phyloP scores from a whole-genome alignment of 1,139 yeast genomes.

The Sugiyamaella neomexicana region DNA sequence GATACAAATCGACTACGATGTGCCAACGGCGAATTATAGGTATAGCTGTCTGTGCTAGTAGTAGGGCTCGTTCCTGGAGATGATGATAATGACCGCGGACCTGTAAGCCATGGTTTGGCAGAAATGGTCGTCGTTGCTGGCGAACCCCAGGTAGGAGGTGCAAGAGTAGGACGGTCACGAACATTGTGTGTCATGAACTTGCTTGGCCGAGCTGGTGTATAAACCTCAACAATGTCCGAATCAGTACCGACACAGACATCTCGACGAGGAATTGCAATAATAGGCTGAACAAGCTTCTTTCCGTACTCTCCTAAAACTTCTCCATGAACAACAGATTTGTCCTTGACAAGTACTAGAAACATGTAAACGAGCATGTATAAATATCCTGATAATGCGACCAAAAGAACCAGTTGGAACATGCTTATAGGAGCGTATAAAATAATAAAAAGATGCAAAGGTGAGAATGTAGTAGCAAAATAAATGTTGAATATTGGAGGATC shows the following conservation, averaged over 20 bases:
- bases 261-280: conserved; percentile 52
- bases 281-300: conserved; percentile 64
- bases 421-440: conserved; percentile 47
- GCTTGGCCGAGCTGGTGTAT: conserved; percentile 43
- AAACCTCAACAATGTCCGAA: conserved; percentile 42
- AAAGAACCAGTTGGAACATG: conserved; percentile 39
- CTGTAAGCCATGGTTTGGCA: conserved; percentile 5
- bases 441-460: conserved; percentile 55
- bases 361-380: conserved; percentile 46
- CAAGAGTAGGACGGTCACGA: conserved; percentile 35
- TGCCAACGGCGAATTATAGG: conserved; percentile 9
- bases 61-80: neutral
- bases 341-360: conserved; percentile 53
- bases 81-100: neutral
- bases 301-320: conserved; percentile 68
- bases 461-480: conserved; percentile 51
- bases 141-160: conserved; percentile 10
- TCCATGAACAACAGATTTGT: conserved; percentile 59
- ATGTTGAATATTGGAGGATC: conserved; percentile 55
- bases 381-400: conserved; percentile 43
- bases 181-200: conserved; percentile 50
- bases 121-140: neutral
- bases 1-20: conserved; percentile 7
- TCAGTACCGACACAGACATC: conserved; percentile 67
- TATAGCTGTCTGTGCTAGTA: neutral